phyloP scores from a whole-genome alignment of 2,329 filamentous ascomycete genomes.

The Claviceps quebecensis region DNA sequence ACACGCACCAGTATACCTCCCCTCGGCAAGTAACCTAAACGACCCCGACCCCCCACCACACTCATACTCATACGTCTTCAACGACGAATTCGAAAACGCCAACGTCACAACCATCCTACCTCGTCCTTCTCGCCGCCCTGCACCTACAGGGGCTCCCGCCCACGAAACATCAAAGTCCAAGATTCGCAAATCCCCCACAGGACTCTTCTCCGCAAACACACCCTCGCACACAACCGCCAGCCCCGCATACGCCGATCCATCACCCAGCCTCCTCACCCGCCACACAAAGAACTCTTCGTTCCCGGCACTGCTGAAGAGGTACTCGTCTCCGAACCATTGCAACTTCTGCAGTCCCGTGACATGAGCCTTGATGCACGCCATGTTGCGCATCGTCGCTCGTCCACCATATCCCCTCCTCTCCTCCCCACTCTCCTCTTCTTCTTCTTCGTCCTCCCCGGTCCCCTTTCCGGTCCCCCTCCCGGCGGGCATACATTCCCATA shows the following conservation, averaged over 20 bases:
- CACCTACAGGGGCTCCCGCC: not conserved
- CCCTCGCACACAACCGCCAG: slow-evolving; percentile 45
- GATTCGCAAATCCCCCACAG: slow-evolving; percentile 58
- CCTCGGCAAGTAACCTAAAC: slow-evolving; percentile 37
- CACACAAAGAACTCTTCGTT: slow-evolving; percentile 85
- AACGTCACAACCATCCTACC: slow-evolving; percentile 32
- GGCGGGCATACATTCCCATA: slow-evolving; percentile 40
- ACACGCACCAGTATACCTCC: slow-evolving; percentile 58
- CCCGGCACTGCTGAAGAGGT: slow-evolving; percentile 75
- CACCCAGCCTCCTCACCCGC: slow-evolving; percentile 44
- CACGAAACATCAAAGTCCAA: slow-evolving; percentile 56
- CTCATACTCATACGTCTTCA: slow-evolving; percentile 46
- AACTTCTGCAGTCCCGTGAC: slow-evolving; percentile 72
- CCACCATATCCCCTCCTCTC: not conserved
- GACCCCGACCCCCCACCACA: slow-evolving; percentile 11
- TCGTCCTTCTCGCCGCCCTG: not conserved
- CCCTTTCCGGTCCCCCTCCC: slow-evolving; percentile 11
- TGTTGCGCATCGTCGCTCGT: slow-evolving; percentile 26
- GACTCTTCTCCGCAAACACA: slow-evolving; percentile 34
- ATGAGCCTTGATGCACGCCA: slow-evolving; percentile 61
- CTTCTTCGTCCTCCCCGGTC: not conserved
- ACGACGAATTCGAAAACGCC: slow-evolving; percentile 69
- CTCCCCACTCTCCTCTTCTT: not conserved
- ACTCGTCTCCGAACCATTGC: slow-evolving; percentile 56
- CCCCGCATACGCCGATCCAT: slow-evolving; percentile 26